Percentiles rank a stretch among this genome's conserved stretches.
Conservation (phyloP, 306 rosid species). For the Trichosanthes truncata region DNA sequence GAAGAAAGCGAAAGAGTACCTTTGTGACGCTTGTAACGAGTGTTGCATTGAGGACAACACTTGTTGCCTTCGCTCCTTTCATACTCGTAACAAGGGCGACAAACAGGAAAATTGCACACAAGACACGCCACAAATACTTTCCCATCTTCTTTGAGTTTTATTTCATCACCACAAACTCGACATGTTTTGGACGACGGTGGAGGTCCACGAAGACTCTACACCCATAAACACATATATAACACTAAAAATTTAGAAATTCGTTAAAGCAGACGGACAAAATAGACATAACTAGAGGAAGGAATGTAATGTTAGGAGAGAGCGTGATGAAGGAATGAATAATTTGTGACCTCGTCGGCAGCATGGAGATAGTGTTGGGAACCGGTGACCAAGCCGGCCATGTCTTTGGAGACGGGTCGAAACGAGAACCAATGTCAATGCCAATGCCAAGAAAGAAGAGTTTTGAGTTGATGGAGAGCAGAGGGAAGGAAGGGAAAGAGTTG, state of each 20-base stretch:
- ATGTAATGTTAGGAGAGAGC: neutral
- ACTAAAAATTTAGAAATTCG: neutral
- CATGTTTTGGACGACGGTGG: conserved; percentile 32
- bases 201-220: neutral
- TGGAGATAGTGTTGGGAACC: conserved; percentile 41
- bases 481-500: conserved; percentile 13
- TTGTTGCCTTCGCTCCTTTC: conserved; percentile 92
- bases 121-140: conserved; percentile 72
- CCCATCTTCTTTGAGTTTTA: conserved; percentile 63
- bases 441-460: neutral
- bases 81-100: conserved; percentile 80
- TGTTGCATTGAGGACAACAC: conserved; percentile 84
- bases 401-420: conserved; percentile 40
- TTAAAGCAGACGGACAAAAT: neutral
- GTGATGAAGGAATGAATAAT: neutral
- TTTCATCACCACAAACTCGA: conserved; percentile 81
- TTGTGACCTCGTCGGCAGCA: conserved; percentile 30
- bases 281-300: neutral
- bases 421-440: neutral
- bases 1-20: conserved; percentile 18
- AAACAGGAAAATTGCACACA: conserved; percentile 80
- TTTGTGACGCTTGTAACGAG: conserved; percentile 80
- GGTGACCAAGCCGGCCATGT: conserved; percentile 74
- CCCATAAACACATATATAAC: neutral
- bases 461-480: conserved; percentile 10